Conservation (phyloP, 2,329 filamentous ascomycete genomes). For the Trichoderma sp. region DNA sequence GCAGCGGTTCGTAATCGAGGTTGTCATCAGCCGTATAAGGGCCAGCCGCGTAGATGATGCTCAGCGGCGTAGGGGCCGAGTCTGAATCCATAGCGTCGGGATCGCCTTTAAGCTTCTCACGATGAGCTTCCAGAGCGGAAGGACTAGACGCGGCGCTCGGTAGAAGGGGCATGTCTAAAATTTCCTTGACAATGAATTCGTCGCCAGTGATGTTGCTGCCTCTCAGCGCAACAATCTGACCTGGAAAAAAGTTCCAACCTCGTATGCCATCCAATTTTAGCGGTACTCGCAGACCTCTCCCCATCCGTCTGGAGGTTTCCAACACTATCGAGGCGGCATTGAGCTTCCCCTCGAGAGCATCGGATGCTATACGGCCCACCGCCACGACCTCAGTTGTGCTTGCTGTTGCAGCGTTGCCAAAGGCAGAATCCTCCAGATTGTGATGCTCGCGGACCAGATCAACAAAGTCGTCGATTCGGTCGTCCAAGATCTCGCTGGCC, state of each 20-base stretch:
- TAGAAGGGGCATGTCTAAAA: constrained; percentile 75
- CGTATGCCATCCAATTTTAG: constrained; percentile 72
- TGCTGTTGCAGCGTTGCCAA: constrained; percentile 85
- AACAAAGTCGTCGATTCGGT: constrained; percentile 89
- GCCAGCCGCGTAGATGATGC: constrained; percentile 76
- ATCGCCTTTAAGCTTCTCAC: constrained; percentile 68
- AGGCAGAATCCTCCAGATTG: constrained; percentile 74
- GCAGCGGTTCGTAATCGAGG: constrained; percentile 84
- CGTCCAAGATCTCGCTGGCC: constrained; percentile 89
- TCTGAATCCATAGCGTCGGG: constrained; percentile 64
- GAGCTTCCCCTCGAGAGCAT: constrained; percentile 82
- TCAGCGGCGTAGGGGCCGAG: constrained; percentile 65
- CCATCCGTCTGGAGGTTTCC: constrained; percentile 83
- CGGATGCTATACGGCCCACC: constrained; percentile 88
- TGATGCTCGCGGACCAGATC: constrained; percentile 74
- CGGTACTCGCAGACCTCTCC: constrained; percentile 79
- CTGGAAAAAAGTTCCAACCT: constrained; percentile 85
- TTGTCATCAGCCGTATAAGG: constrained; percentile 94
- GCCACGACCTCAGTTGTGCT: constrained; percentile 86
- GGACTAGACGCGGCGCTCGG: constrained; percentile 73
- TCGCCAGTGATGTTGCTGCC: constrained; percentile 87
- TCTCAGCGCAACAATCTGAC: constrained; percentile 85
- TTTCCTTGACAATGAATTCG: constrained; percentile 78
- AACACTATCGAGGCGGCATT: constrained; percentile 85
- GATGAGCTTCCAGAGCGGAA: constrained; percentile 67